Percentiles rank a stretch among this genome's conserved stretches.
phyloP scores from a whole-genome alignment of 805 yeast species.

The Suhomyces sp. region DNA sequence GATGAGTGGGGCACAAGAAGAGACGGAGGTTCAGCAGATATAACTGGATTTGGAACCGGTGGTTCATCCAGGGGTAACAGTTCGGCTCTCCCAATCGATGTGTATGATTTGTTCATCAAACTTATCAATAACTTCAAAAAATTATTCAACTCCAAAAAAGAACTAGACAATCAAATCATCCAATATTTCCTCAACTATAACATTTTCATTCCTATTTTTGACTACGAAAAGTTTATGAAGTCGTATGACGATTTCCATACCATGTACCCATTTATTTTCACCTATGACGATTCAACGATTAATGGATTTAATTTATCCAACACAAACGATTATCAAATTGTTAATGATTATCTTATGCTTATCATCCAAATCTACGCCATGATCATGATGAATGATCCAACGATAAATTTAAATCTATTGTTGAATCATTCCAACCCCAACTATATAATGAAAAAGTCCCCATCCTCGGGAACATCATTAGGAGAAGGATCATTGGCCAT shows the following conservation, averaged over 20 bases:
- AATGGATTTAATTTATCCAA: constrained; percentile 48
- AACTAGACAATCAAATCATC: constrained; percentile 47
- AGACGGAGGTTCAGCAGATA: constrained; percentile 5
- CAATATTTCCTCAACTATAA: constrained; percentile 54
- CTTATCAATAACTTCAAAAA: constrained; percentile 44
- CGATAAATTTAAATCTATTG: constrained; percentile 40
- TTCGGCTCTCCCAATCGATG: constrained; percentile 36
- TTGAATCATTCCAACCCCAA: constrained; percentile 38
- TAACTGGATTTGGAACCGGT: constrained; percentile 1
- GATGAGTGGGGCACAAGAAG: constrained; percentile 1
- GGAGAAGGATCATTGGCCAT: constrained; percentile 20
- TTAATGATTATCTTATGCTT: constrained; percentile 43
- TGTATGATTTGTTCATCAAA: constrained; percentile 44
- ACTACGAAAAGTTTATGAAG: constrained; percentile 52
- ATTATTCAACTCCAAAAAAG: constrained; percentile 34
- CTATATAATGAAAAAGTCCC: constrained; percentile 15
- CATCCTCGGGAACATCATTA: constrained; percentile 3
- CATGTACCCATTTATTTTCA: constrained; percentile 48
- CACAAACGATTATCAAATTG: constrained; percentile 41
- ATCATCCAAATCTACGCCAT: constrained; percentile 52
- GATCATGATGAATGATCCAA: constrained; percentile 50
- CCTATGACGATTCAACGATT: constrained; percentile 46
- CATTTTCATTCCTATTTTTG: constrained; percentile 54
- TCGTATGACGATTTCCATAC: constrained; percentile 49
- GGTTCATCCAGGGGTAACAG: constrained; percentile 7